Evolutionary conservation across 1,139 yeast species (phyloP), one percentile per base, ranked within the genome.

Genomic region (Yamadazyma buinensis): DNA sequence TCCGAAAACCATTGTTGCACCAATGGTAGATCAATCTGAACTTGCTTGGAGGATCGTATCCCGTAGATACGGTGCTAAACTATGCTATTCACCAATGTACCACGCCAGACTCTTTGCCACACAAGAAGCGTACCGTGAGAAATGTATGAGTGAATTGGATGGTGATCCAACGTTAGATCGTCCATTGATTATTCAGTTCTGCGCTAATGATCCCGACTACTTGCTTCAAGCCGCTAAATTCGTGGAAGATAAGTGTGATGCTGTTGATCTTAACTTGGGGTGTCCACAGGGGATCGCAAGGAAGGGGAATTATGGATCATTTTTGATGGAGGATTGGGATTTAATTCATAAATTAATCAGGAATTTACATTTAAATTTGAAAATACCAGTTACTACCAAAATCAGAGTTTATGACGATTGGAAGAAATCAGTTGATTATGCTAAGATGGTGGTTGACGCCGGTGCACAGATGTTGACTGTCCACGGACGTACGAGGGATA

Each of bases 221-320:
- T 64, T 90, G 26, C 60, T 88, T n/a, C 59, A 72, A 33, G 97
- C 97, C 1, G 96, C 96, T 1, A 71, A 74, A 44, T 61, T 69
- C n/a, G 92, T 88, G 4, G 84, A 81, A 46, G 84, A 81, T 38
- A 72, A 77, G 46, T 90, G 97, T 59, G 98, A 92, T 64, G 98
- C 97, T 0, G 95, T 92, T 12, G 99, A 92, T 60, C 70, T 92
- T 45, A 92, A 92, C 52, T 67, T 94, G 41, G 99, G 99, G 0
- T 94, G 98, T 56, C 98, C 98, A 0, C 98, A 94, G 59, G 97
- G 97, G 1, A 94, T 94, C 41, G 99, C 98, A 0, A 76, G 75
- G 43, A 85, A 87, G 57, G 99, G 99, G 1, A 83, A 85, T 46
- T 94, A 94, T 54, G 98, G 99, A 1, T 82, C 98, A 0, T 94